Evolutionary conservation across 495 filamentous ascomycete genomes (phyloP), one percentile per base, ranked within the genome.

Genomic region (Parachaetomium inaequale): DNA sequence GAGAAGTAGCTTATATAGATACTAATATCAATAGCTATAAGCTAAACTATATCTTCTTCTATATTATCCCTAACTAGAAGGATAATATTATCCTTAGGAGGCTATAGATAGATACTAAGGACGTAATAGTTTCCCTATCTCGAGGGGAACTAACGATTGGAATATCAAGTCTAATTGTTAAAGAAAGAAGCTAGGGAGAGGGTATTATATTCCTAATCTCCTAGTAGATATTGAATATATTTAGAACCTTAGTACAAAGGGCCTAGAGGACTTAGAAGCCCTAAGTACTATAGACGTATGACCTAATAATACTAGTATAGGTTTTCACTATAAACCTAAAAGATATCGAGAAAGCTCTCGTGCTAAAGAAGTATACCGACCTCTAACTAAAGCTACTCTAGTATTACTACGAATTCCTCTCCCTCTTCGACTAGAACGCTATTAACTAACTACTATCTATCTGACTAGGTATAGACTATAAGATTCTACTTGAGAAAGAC

Each of bases 321-420:
- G 12, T 51, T 17, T 51, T 32, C 26, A 12, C 49, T 1, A 26
- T 26, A 19, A 51, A 26, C 17, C 15, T 51, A 2, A 10, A 1
- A 19, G 49, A 51, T 32, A 51, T 51, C 28, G 49, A 51, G 28
- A 51, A 51, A 14, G 49, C 49, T 5, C 49, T 51, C 49, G 49
- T 26, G 4, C 49, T 11, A 32, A 51, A 51, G 26, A 51, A 19
- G 28, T 10, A 51, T 19, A 51, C 8, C 49, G 28, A 51, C 49
- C 49, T 26, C 26, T 11, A 11, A 6, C 15, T 32, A 26, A 51
- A 51, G 49, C 28, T 51, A n/a, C 49, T 26, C 4, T 3, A 17
- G 26, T 11, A 51, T 12, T 51, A 51, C 14, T 11, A 51, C 15
- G 26, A 51, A 7, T 32, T 51, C 28, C 49, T 51, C 14, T 26